Evolutionary conservation across 2,329 filamentous ascomycete species (phyloP), one percentile per base, ranked within the genome.

Genomic region (Orbilia quercus): DNA sequence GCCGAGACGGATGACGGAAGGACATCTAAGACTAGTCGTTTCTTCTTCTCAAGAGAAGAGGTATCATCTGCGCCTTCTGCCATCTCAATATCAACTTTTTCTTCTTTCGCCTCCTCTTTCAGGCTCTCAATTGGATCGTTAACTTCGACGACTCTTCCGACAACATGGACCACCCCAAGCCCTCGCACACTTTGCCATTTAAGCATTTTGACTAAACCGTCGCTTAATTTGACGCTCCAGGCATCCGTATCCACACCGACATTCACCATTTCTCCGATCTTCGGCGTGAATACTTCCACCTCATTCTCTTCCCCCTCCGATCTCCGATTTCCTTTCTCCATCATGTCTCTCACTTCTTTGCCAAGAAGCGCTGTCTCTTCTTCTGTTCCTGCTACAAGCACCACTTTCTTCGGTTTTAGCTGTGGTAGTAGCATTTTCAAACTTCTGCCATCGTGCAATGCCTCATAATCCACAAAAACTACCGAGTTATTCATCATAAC

Each of bases 231-330:
- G 72, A 99, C 91, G 22, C 91, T 89, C 95, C 96, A 99, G 2
- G 95, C 93, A 79, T 98, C 97, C 3, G 94, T 98, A 80, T 99
- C 95, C 44, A 98, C 94, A 78, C 93, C 97, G 11, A 94, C 95
- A 80, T 99, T 89, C 44, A 99, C 85, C 12, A 85, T 83, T 34
- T 85, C 83, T 22, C 92, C 92, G n/a, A 91, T 83, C 7, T 83
- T 81, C 0, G 95, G 95, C 0, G 91, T 92, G 79, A 94, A 94
- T 3, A 99, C 91, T 75, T 93, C 89, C 36, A 88, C 85, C 16
- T 84, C 82, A 48, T 82, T 81, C 38, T 84, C 83, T 44, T 82
- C 82, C 4, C 80, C 81, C 28, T 82, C 81, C 0, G 59, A 38
- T n/a, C 38, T 42, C 53, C 60, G 66, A n/a, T 45, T 60, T 3